Conservation (phyloP, 495 filamentous ascomycete species). For the Penicillium cinerascens region DNA sequence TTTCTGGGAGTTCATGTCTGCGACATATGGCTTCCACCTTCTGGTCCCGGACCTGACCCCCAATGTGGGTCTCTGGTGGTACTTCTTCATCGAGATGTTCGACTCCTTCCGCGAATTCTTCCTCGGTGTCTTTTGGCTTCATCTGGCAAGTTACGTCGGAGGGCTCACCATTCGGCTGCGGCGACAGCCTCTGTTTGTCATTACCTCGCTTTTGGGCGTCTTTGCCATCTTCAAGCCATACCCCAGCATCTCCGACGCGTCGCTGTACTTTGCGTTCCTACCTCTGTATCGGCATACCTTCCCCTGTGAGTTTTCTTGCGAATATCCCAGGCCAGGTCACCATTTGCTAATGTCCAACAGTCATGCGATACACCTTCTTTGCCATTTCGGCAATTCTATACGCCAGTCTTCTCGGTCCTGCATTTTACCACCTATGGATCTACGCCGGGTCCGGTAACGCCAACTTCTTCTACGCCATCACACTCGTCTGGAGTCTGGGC, state of each 20-base stretch:
- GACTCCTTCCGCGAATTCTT: constrained; percentile 97
- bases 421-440: constrained; percentile 97
- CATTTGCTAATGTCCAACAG: constrained; percentile 34
- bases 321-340: too few species aligned
- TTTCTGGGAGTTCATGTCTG: constrained; percentile 78
- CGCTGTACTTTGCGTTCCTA: constrained; percentile 76
- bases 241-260: constrained; percentile 83
- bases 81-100: constrained; percentile 99
- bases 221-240: constrained; percentile 95
- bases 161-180: constrained; percentile 77
- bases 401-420: constrained; percentile 81
- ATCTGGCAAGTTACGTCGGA: constrained; percentile 82
- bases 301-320: constrained; percentile 58
- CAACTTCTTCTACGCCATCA: constrained; percentile 99
- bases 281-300: constrained; percentile 93
- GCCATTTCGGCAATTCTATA: constrained; percentile 78
- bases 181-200: constrained; percentile 78
- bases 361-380: constrained; percentile 93
- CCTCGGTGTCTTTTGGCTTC: constrained; percentile 95
- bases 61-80: constrained; percentile 98
- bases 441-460: constrained; percentile 97
- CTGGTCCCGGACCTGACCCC: constrained; percentile 90
- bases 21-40: constrained; percentile 89
- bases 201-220: constrained; percentile 77
- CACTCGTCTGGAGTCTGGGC: constrained; percentile 91